Evolutionary conservation across 805 yeast species (phyloP), one percentile per base, ranked within the genome.

Genomic region (Suhomyces vadensis): DNA sequence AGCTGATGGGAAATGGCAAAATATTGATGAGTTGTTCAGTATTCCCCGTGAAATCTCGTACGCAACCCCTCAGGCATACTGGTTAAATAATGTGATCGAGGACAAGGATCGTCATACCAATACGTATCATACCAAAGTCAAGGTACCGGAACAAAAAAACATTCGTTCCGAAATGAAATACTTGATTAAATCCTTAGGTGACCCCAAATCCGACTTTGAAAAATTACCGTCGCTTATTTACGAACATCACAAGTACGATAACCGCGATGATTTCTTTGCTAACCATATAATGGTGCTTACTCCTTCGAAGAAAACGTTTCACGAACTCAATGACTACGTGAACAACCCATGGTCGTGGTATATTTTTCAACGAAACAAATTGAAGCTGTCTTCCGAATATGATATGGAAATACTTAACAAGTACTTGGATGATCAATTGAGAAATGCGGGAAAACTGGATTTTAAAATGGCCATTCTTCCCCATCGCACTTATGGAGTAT

Each of bases 261-360:
- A 62, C 41, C 44, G 61, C 20, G 51, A 53, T 19, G 51, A 54
- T 38, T 66, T 63, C 46, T 66, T 73, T 49, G 73, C 69, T 0
- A 70, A 74, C 35, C 79, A 78, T 48, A 57, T 83, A 5, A 82
- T 83, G 83, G 83, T 83, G 5, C 63, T 82, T n/a, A 71, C 66
- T 31, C 88, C 88, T 3, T 66, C 66, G 4, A 39, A 44, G 6
- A 49, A 54, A 23, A 33, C 54, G 4, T 72, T 60, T 47, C 41
- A 56, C 5, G 46, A 54, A 17, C 47, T 56, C 49, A 49, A 44
- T 40, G 42, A 57, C 10, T 58, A 61, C 27, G 51, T 63, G 0
- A 37, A 56, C 35, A 63, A 57, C 46, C 69, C 70, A 16, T 56
- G 57, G 58, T 49, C 47, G 43, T 65, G 70, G 70, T 39, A 50